Evolutionary conservation across 192 early-diverging fungal species (phyloP).

Genomic region (Mortierella antarctica): DNA sequence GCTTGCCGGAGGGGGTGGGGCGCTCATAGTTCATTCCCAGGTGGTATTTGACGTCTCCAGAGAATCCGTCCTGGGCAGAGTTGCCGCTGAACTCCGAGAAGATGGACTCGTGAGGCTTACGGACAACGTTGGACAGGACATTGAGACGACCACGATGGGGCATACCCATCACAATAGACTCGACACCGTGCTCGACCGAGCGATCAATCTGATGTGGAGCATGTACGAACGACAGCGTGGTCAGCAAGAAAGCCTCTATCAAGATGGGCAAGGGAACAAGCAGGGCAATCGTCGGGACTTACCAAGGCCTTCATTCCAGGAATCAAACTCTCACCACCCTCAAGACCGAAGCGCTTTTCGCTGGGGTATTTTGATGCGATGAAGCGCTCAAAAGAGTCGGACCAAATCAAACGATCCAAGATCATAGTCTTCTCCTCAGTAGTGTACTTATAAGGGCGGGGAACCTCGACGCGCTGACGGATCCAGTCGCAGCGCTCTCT

Average conservation of each 20-base stretch:
- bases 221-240: neutral
- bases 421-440: slow-evolving; percentile 92
- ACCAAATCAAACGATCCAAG: slow-evolving; percentile 97
- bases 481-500: slow-evolving; percentile 98
- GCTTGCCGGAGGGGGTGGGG: slow-evolving; percentile 96
- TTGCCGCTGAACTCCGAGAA: slow-evolving; percentile 97
- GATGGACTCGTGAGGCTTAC: slow-evolving; percentile 98
- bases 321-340: slow-evolving; percentile 97
- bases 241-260: neutral
- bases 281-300: slow-evolving; percentile 20
- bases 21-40: slow-evolving; percentile 96
- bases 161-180: slow-evolving; percentile 98
- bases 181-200: slow-evolving; percentile 94
- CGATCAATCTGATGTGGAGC: slow-evolving; percentile 79
- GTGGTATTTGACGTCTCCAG: slow-evolving; percentile 97
- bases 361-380: slow-evolving; percentile 96
- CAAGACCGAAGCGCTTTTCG: slow-evolving; percentile 98
- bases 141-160: slow-evolving; percentile 99
- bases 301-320: slow-evolving; percentile 98
- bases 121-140: slow-evolving; percentile 98
- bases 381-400: slow-evolving; percentile 96
- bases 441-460: slow-evolving; percentile 87
- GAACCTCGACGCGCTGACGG: slow-evolving; percentile 90
- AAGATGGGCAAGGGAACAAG: neutral
- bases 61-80: slow-evolving; percentile 88